These are phyloP conservation scores for Solanum bukasovii DNA, from an alignment of 257 asterid species.

Conservation along the genomic window DNA sequence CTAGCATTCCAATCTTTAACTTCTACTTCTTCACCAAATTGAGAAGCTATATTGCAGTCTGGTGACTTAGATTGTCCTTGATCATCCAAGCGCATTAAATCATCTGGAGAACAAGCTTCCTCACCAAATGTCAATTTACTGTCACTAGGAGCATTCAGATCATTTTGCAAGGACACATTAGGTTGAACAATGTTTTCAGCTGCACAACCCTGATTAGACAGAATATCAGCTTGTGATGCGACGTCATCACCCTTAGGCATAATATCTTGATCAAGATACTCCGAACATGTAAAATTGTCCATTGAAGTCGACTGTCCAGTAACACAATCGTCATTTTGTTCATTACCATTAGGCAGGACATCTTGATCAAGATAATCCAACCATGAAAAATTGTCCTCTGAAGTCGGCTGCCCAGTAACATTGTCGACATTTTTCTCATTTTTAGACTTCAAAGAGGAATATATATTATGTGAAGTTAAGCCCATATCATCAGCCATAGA, in stretches of 20 bases:
- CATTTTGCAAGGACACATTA: constrained; percentile 13
- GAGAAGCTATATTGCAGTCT: constrained; percentile 17
- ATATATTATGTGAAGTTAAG: constrained; percentile 23
- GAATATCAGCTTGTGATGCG: constrained; percentile 20
- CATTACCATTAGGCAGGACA: constrained; percentile 13
- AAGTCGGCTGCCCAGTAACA: constrained; percentile 3
- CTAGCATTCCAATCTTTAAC: constrained; percentile 14
- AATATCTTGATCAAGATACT: constrained; percentile 30
- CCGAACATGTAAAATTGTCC: constrained; percentile 46
- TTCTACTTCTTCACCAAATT: constrained; percentile 6
- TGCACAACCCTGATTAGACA: constrained; percentile 20
- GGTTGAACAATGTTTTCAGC: constrained; percentile 25
- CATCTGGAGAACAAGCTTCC: constrained; percentile 13
- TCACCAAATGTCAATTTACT: constrained; percentile 6
- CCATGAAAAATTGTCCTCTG: constrained; percentile 39
- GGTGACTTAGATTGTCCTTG: constrained; percentile 18
- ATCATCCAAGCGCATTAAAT: constrained; percentile 12
- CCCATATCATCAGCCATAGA: constrained; percentile 41
- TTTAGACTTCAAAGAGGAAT: constrained; percentile 18
- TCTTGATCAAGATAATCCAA: constrained; percentile 46
- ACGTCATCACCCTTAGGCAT: constrained; percentile 14
- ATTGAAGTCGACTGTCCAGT: constrained; percentile 10
- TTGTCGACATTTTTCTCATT: constrained; percentile 10
- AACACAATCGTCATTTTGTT: constrained; percentile 11
- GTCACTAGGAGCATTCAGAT: constrained; percentile 13